Conservation (phyloP, 2,329 filamentous ascomycete species). For the Phialophora tarda region DNA sequence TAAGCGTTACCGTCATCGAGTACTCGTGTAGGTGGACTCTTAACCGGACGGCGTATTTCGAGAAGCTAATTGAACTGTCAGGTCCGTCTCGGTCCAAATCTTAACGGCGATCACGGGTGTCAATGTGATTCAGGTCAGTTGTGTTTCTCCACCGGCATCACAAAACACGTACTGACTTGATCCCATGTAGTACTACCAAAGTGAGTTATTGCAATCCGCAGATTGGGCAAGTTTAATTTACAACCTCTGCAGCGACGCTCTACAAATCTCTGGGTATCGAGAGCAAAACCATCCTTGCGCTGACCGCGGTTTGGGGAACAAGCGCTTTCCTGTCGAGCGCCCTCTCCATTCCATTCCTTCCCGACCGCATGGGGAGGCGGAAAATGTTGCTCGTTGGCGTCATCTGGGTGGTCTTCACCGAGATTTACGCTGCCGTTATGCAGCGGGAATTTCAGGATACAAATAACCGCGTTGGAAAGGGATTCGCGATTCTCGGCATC, state of each 20-base stretch:
- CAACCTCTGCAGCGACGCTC: slow-evolving; percentile 64
- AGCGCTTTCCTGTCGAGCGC: slow-evolving; percentile 85
- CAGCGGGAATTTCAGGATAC: slow-evolving; percentile 62
- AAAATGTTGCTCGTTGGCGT: slow-evolving; percentile 61
- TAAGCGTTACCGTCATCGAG: slow-evolving; percentile 67
- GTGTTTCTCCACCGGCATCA: neutral
- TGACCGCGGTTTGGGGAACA: slow-evolving; percentile 87
- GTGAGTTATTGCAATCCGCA: slow-evolving; percentile 10
- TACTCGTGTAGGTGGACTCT: slow-evolving; percentile 57
- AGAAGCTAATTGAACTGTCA: slow-evolving; percentile 43
- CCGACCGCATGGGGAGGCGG: slow-evolving; percentile 64
- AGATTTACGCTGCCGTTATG: slow-evolving; percentile 66
- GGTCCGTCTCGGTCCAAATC: slow-evolving; percentile 72
- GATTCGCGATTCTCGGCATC: slow-evolving; percentile 64
- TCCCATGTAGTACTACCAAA: slow-evolving; percentile 66
- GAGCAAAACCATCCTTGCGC: slow-evolving; percentile 57
- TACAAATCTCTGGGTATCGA: slow-evolving; percentile 65
- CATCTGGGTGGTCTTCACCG: slow-evolving; percentile 57
- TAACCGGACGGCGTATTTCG: neutral
- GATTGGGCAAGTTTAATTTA: slow-evolving; percentile 42
- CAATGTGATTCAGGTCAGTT: slow-evolving; percentile 77
- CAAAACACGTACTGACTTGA: neutral
- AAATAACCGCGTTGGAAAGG: slow-evolving; percentile 61
- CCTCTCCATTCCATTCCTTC: slow-evolving; percentile 59
- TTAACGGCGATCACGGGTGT: slow-evolving; percentile 84